phyloP scores from a whole-genome alignment of 1,284 basidiomycete genomes.

The Flammula alnicola region DNA sequence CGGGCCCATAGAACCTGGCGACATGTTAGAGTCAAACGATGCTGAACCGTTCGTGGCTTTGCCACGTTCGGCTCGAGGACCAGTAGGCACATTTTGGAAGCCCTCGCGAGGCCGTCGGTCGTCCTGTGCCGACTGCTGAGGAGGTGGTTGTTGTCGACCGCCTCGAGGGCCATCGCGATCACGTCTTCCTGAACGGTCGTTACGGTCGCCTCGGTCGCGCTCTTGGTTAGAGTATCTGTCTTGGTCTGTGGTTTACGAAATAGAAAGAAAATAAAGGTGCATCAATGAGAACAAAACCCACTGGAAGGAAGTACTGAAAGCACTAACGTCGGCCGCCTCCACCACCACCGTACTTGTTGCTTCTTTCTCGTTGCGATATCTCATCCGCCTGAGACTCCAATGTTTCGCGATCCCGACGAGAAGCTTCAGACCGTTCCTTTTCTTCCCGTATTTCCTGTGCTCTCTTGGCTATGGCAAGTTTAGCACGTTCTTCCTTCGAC shows the following conservation, averaged over 20 bases:
- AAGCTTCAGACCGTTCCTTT: slow-evolving; percentile 62
- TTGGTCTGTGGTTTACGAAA: slow-evolving; percentile 51
- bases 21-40: slow-evolving; percentile 33
- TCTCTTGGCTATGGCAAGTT: slow-evolving; percentile 86
- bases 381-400: slow-evolving; percentile 80
- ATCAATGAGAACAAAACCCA: slow-evolving; percentile 20
- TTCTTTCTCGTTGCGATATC: slow-evolving; percentile 51
- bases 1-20: slow-evolving; percentile 50
- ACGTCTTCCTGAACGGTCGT: slow-evolving; percentile 20
- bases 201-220: slow-evolving; percentile 27
- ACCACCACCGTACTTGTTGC: slow-evolving; percentile 30
- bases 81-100: slow-evolving; percentile 78
- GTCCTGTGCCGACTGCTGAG: slow-evolving; percentile 38
- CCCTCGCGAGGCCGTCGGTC: slow-evolving; percentile 43
- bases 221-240: slow-evolving; percentile 61
- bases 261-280: slow-evolving; percentile 17
- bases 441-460: slow-evolving; percentile 76
- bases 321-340: slow-evolving; percentile 49
- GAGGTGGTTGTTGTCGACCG: slow-evolving; percentile 34
- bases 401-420: slow-evolving; percentile 61
- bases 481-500: slow-evolving; percentile 86
- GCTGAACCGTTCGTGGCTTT: slow-evolving; percentile 39
- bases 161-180: slow-evolving; percentile 30
- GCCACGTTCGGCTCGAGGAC: slow-evolving; percentile 76
- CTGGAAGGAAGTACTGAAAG: slow-evolving; percentile 24